phyloP scores from a whole-genome alignment of 768 basidiomycete genomes.

The Leccinum truebloodii region DNA sequence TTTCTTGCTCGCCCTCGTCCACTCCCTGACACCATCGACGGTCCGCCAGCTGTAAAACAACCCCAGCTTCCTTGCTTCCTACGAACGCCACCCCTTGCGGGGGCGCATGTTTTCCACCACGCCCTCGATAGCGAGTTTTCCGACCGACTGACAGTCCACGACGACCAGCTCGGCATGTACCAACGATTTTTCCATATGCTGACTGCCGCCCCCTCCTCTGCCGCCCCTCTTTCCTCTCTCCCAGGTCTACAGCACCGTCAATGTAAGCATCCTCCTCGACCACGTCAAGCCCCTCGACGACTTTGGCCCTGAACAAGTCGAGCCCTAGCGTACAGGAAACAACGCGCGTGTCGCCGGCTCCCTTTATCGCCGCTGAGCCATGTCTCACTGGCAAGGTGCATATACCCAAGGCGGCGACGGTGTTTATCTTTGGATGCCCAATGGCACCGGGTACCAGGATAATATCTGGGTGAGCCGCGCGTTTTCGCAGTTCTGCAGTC shows the following conservation, averaged over 20 bases:
- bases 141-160: constrained; percentile 74
- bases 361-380: constrained; percentile 69
- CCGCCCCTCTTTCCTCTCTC: too few species aligned
- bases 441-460: too few species aligned
- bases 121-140: constrained; percentile 64
- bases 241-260: too few species aligned
- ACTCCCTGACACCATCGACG: constrained; percentile 70
- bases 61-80: constrained; percentile 65
- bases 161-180: constrained; percentile 59
- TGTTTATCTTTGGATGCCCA: too few species aligned
- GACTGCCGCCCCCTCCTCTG: too few species aligned
- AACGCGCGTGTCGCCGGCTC: constrained; percentile 72
- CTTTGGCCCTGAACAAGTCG: too few species aligned
- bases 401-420: constrained; percentile 36
- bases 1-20: constrained; percentile 52
- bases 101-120: constrained; percentile 60
- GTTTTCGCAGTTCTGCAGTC: too few species aligned
- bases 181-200: too few species aligned
- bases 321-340: constrained; percentile 49
- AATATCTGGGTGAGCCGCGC: too few species aligned
- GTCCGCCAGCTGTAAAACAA: constrained; percentile 87
- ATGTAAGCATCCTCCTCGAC: constrained; percentile 39
- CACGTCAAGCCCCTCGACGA: constrained; percentile 34
- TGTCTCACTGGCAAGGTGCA: constrained; percentile 68
- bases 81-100: constrained; percentile 71